phyloP scores from a whole-genome alignment of 1,139 yeast species.

The Lipomyces yarrowii region DNA sequence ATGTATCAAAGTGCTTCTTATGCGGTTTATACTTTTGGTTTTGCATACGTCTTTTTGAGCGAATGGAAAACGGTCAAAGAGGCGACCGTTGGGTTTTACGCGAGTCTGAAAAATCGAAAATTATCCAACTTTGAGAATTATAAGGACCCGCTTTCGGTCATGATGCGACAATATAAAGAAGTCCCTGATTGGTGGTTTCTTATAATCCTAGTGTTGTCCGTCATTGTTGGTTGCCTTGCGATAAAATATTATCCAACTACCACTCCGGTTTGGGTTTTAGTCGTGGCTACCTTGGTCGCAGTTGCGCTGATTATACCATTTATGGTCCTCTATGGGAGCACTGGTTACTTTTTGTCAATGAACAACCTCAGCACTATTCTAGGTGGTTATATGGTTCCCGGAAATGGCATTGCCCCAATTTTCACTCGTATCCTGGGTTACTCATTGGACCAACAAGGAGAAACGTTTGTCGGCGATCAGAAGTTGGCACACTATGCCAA shows the following conservation, averaged over 20 bases:
- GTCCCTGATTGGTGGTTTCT: slow-evolving; percentile 71
- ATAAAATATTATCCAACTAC: slow-evolving; percentile 10
- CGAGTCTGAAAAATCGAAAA: slow-evolving; percentile 44
- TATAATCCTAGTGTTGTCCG: slow-evolving; percentile 51
- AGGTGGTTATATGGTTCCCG: slow-evolving; percentile 64
- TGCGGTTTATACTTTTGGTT: slow-evolving; percentile 33
- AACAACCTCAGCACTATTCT: slow-evolving; percentile 64
- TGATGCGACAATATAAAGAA: slow-evolving; percentile 58
- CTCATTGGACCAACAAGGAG: slow-evolving; percentile 61
- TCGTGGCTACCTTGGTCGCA: slow-evolving; percentile 54
- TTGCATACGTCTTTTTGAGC: slow-evolving; percentile 29
- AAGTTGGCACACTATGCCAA: slow-evolving; percentile 66
- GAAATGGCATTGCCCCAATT: slow-evolving; percentile 62
- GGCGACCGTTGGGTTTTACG: slow-evolving; percentile 9
- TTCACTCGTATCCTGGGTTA: slow-evolving; percentile 64
- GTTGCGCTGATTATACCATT: slow-evolving; percentile 23
- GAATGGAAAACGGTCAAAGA: slow-evolving; percentile 31
- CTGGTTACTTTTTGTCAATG: slow-evolving; percentile 52
- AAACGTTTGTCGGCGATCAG: slow-evolving; percentile 57
- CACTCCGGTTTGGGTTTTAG: slow-evolving; percentile 22
- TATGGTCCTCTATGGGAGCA: slow-evolving; percentile 21
- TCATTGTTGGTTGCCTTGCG: slow-evolving; percentile 43
- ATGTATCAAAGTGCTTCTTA: slow-evolving; percentile 13
- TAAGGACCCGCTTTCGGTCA: slow-evolving; percentile 20
- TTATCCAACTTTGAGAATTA: slow-evolving; percentile 47